Evolutionary conservation across 2,329 filamentous ascomycete genomes (phyloP).

Genomic region (Clonostachys rhizophaga): DNA sequence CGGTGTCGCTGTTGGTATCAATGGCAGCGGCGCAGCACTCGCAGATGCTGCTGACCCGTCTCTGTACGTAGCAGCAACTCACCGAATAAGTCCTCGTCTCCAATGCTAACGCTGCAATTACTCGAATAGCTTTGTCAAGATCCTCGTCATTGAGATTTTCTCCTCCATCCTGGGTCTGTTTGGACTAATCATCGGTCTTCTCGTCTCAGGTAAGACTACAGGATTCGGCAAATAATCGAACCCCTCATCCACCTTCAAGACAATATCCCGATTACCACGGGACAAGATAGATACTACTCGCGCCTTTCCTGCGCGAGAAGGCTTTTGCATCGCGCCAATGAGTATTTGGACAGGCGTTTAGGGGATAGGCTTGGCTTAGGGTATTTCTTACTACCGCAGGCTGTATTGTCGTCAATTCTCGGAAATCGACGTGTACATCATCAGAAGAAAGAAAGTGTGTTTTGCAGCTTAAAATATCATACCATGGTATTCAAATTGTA

Average conservation of each 20-base stretch:
- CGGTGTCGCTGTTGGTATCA: constrained; percentile 95
- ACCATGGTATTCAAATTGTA: no score
- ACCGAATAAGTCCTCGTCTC: constrained; percentile 1
- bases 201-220: constrained; percentile 78
- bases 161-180: constrained; percentile 96
- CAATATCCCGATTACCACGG: constrained; percentile 7
- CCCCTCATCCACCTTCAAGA: constrained; percentile 8
- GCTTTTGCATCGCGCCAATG: constrained; percentile 26
- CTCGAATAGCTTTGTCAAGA: constrained; percentile 83
- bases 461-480: no score
- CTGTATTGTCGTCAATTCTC: constrained; percentile 3
- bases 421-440: constrained; percentile 1
- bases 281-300: no score
- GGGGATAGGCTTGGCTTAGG: constrained; percentile 22
- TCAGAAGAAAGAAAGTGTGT: no score
- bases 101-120: constrained; percentile 12
- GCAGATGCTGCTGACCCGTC: constrained; percentile 91
- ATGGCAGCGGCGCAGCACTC: constrained; percentile 91
- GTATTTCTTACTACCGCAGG: constrained; percentile 14
- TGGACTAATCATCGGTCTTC: constrained; percentile 88
- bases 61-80: constrained; percentile 56
- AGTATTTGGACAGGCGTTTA: constrained; percentile 31
- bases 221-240: constrained; percentile 54
- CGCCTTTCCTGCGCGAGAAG: no score
- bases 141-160: constrained; percentile 98